Conservation (phyloP, 225 moss, liverwort and hornwort genomes). For the Sphagnum tenellum region DNA sequence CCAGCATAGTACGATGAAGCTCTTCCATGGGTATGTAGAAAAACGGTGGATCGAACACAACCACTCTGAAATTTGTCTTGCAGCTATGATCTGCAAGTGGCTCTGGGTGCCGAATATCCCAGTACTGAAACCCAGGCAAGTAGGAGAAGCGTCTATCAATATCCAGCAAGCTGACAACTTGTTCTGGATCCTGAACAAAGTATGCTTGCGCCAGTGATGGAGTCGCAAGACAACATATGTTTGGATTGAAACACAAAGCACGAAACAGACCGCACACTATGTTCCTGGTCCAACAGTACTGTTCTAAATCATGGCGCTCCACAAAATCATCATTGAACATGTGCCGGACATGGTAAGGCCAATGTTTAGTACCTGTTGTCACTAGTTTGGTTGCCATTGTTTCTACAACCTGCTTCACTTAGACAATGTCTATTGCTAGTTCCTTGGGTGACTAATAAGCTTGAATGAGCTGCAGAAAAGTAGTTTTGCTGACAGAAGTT, state of each 20-base stretch:
- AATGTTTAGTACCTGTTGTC: too few relatives aligned
- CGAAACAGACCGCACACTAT: conserved; percentile 30
- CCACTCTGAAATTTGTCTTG: conserved; percentile 30
- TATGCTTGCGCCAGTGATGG: conserved; percentile 64
- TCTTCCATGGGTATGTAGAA: conserved; percentile 60
- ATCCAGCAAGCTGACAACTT: conserved; percentile 45
- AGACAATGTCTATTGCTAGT: too few relatives aligned
- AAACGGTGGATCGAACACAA: conserved; percentile 65
- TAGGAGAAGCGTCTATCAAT: conserved; percentile 61
- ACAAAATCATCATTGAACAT: conserved; percentile 59
- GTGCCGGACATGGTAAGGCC: conserved; percentile 4
- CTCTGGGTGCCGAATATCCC: conserved; percentile 51
- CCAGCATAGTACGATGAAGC: conserved; percentile 45
- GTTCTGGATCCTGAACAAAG: conserved; percentile 25
- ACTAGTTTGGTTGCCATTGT: too few relatives aligned
- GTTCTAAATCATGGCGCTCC: conserved; percentile 63
- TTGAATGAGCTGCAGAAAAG: too few relatives aligned
- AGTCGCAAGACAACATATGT: conserved; percentile 53
- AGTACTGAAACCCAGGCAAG: conserved; percentile 52
- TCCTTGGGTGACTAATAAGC: too few relatives aligned
- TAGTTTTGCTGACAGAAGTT: too few relatives aligned
- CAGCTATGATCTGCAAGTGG: conserved; percentile 7
- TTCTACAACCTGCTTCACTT: too few relatives aligned
- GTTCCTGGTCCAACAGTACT: conserved; percentile 54
- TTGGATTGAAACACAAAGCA: conserved; percentile 26